Evolutionary conservation across 2,329 filamentous ascomycete species (phyloP), one percentile per base, ranked within the genome.

Genomic region (Fusarium tuaranense): DNA sequence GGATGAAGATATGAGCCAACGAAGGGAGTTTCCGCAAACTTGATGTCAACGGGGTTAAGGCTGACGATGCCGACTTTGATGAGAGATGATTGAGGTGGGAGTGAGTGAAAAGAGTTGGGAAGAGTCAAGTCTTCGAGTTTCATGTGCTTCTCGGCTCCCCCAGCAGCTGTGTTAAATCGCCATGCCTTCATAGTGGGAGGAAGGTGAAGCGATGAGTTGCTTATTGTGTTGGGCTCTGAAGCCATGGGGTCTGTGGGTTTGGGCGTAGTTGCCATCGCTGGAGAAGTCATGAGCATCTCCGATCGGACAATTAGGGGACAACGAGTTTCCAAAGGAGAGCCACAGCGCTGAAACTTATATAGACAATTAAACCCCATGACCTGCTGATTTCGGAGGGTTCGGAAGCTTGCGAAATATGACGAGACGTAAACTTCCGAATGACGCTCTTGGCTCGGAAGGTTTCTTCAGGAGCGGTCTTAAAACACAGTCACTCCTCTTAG

Each of bases 11-110:
- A 59, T 6, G 16, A 16, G 4, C 57, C 57, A n/a, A 59, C 30
- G 1, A 18, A n/a, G 7, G 57, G 57, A 3, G 57, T 59, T 7
- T 59, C 57, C 16, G 57, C 36, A n/a, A 41, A 59, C 22, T 59
- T 59, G 57, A 59, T 41, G 10, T 59, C 57, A 10, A 59, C 34
- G 10, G 57, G 57, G 22, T 59, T 59, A 12, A 59, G 57, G 16
- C 36, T 59, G 22, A 39, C 34, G 8, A 59, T 59, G 6, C 9
- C 5, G 0, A 41, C 57, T 8, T 30, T 59, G 36, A 59, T 27
- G 36, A 59, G 57, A 9, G 57, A 41, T n/a, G 30, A 39, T 10
- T 39, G 34, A 3, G 36, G 57, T 0, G 57, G 57, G 16, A 39
- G 36, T n/a, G 57, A 59, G 34, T 6, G 20, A 27, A 59, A 59